Evolutionary conservation across 768 basidiomycete genomes (phyloP), one percentile per base, ranked within the genome.

Genomic region (Mycena haematopus): DNA sequence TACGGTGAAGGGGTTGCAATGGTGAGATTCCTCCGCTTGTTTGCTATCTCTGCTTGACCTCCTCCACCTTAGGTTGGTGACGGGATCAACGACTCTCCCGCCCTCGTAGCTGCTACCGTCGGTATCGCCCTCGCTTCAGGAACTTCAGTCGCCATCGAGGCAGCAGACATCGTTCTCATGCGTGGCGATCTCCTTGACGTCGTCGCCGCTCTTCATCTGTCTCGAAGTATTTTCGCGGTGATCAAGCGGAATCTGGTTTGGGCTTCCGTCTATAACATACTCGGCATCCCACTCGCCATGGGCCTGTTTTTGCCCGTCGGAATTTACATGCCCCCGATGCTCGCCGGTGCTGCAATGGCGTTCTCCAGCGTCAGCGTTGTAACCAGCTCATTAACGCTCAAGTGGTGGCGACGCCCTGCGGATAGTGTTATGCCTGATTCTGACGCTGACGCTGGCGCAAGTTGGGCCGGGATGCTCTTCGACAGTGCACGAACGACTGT

Each of bases 261-360:
- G 96, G 97, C 97, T 15, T 97, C 94, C 72, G 80, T 96, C 55
- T 97, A 97, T 79, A 97, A 98, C 71, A 73, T 96, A 35, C 77
- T 96, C 60, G 93, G 95, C 57, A 96, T 99, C 62, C 97, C 97
- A 19, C 86, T 99, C 49, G 97, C 97, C 22, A 99, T 99, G 97
- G 97, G 97, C 25, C 60, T 99, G 50, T 89, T 99, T 79, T 82
- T 99, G 14, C 97, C 97, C 0, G 84, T 94, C 73, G 95, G 95
- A 15, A 67, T 96, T 29, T 93, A 95, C 74, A 87, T 99, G 73
- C 97, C 95, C 69, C 97, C 97, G 10, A 99, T 99, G 96, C 87
- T 95, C 79, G 95, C 97, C 0, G 96, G 94, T n/a, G 94, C 90
- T 3, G 96, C 96, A 27, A 99, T 99, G 97, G 97, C 97, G 25